Percentiles rank a stretch among this genome's conserved stretches.
phyloP scores from a whole-genome alignment of 768 basidiomycete genomes.

The Russula earlei region DNA sequence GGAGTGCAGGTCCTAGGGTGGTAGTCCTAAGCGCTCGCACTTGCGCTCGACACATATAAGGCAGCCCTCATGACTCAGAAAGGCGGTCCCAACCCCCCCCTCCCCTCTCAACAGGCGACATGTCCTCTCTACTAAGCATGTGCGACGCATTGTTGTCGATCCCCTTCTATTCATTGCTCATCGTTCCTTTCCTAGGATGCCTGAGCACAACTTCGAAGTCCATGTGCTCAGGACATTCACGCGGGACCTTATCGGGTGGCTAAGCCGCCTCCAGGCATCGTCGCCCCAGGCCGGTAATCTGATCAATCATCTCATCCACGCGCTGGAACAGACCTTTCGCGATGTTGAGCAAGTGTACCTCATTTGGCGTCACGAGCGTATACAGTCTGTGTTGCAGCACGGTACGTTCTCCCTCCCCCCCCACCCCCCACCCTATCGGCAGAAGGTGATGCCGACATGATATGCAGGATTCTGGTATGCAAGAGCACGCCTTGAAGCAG shows the following conservation, averaged over 20 bases:
- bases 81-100: too few species aligned
- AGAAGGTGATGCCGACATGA: neutral
- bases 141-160: neutral
- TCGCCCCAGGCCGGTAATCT: neutral
- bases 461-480: conserved; percentile 1
- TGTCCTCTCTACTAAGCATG: neutral
- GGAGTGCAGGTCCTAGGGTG: too few species aligned
- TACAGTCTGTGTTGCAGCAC: neutral
- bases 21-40: too few species aligned
- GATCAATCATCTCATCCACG: neutral
- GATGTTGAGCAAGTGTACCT: neutral
- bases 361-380: neutral
- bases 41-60: neutral
- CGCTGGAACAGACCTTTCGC: neutral
- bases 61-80: too few species aligned
- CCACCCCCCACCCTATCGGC: neutral
- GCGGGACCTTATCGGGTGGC: neutral
- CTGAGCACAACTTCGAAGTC: neutral
- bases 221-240: neutral
- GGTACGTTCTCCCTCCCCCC: neutral
- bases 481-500: neutral
- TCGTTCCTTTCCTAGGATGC: neutral
- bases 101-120: too few species aligned
- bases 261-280: neutral
- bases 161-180: neutral